Percentiles rank a stretch among this genome's conserved stretches.
phyloP scores from a whole-genome alignment of 1,284 basidiomycete species.

The Melampsora larici-populina region DNA sequence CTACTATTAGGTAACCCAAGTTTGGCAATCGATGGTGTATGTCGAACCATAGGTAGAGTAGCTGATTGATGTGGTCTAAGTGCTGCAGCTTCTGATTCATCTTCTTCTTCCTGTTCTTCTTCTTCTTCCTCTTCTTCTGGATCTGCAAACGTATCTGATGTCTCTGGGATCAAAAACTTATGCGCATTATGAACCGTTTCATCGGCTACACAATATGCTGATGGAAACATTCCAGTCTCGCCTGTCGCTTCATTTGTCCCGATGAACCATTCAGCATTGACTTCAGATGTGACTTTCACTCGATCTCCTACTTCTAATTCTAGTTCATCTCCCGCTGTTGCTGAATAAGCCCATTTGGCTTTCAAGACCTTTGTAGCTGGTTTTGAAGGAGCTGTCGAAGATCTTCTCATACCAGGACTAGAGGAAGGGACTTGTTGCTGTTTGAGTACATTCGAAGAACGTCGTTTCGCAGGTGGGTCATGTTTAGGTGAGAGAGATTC shows the following conservation, averaged over 20 bases:
- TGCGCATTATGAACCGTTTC: neutral
- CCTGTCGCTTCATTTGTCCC: conserved; percentile 31
- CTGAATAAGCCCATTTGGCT: conserved; percentile 40
- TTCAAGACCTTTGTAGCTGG: conserved; percentile 9
- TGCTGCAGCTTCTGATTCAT: conserved; percentile 31
- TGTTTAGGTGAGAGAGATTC: conserved; percentile 31
- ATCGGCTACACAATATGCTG: conserved; percentile 34
- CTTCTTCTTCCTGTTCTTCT: conserved; percentile 9
- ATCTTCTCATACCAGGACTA: conserved; percentile 12
- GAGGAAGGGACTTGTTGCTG: conserved; percentile 3
- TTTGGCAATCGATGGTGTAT: neutral
- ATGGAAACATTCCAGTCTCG: conserved; percentile 40
- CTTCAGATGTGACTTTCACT: conserved; percentile 31
- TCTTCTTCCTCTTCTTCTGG: conserved; percentile 32
- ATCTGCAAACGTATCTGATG: conserved; percentile 36
- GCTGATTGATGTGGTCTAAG: conserved; percentile 4
- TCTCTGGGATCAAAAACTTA: conserved; percentile 6
- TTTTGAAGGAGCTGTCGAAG: neutral
- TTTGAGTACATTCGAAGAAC: neutral
- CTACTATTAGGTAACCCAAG: conserved; percentile 8
- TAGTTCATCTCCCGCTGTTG: conserved; percentile 34
- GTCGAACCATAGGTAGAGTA: neutral
- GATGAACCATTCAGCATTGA: conserved; percentile 39
- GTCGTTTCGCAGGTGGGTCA: neutral
- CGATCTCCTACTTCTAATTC: conserved; percentile 31